Conservation (phyloP, 1,284 basidiomycete genomes). For the Microbotryomycetes sp. region DNA sequence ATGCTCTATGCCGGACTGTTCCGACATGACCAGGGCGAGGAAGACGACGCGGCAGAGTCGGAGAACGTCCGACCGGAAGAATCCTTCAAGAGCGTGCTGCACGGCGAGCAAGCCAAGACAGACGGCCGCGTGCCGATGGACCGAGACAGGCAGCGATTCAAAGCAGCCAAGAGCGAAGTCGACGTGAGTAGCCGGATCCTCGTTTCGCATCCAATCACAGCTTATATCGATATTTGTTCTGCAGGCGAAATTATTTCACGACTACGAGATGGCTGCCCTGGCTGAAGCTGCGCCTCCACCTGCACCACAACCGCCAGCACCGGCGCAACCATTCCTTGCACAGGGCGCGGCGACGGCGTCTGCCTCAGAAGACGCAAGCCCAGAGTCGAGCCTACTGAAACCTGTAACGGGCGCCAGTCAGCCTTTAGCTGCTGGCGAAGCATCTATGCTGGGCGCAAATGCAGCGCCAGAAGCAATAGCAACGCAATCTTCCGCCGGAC, state of each 20-base stretch:
- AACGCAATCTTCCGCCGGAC: not conserved
- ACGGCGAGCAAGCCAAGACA: slow-evolving; percentile 63
- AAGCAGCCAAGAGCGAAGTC: slow-evolving; percentile 65
- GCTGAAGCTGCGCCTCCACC: not conserved
- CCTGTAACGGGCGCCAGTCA: not conserved
- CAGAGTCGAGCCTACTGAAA: not conserved
- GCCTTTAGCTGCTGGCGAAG: too few relatives aligned
- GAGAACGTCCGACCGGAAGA: slow-evolving; percentile 34
- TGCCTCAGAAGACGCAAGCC: not conserved
- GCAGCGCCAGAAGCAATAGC: too few relatives aligned
- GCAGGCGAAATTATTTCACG: not conserved
- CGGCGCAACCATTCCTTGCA: not conserved
- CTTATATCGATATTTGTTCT: slow-evolving; percentile 2
- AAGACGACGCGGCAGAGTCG: not conserved
- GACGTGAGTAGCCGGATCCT: slow-evolving; percentile 21
- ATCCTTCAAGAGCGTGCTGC: slow-evolving; percentile 74
- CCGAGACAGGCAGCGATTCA: slow-evolving; percentile 69
- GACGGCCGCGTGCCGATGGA: slow-evolving; percentile 58
- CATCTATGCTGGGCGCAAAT: not conserved
- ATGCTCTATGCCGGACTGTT: not conserved
- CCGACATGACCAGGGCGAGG: not conserved
- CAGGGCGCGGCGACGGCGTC: too few relatives aligned
- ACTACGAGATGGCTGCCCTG: not conserved
- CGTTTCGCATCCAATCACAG: not conserved
- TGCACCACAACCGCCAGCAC: not conserved